phyloP scores from a whole-genome alignment of 2,329 filamentous ascomycete species.

The Fusarium burgessii region DNA sequence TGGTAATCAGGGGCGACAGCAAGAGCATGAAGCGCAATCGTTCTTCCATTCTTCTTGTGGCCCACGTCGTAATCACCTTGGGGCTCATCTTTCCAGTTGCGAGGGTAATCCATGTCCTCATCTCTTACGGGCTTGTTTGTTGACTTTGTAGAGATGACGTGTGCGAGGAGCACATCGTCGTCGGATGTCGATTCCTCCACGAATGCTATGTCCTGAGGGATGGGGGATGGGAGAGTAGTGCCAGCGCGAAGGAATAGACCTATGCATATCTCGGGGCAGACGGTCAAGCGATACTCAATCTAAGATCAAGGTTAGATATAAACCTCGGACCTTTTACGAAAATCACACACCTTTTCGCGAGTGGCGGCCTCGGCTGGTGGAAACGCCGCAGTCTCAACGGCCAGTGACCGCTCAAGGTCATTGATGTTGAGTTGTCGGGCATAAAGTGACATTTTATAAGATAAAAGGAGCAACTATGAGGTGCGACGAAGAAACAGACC shows the following conservation, averaged over 20 bases:
- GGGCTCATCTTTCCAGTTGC: constrained; percentile 41
- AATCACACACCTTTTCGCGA: constrained; percentile 43
- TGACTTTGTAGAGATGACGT: constrained; percentile 47
- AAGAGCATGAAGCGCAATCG: constrained; percentile 47
- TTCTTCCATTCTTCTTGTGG: constrained; percentile 42
- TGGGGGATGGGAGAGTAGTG: neutral
- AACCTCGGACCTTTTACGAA: neutral
- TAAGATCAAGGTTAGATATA: constrained; percentile 12
- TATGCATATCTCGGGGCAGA: constrained; percentile 46
- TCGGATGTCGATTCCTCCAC: neutral
- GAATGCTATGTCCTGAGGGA: constrained; percentile 26
- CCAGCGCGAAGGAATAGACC: constrained; percentile 41
- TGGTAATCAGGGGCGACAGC: constrained; percentile 46
- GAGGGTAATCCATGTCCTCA: constrained; percentile 46
- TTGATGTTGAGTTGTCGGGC: constrained; percentile 39
- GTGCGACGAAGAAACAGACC: too few species aligned
- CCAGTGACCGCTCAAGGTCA: constrained; percentile 43
- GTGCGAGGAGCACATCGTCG: constrained; percentile 42
- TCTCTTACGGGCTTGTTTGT: constrained; percentile 37
- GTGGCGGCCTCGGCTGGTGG: constrained; percentile 47
- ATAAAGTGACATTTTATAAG: constrained; percentile 40
- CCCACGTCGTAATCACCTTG: constrained; percentile 32
- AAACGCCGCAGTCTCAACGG: constrained; percentile 47
- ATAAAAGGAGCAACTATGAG: fast-evolving
- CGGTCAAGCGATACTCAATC: constrained; percentile 49